Percentiles rank a stretch among this genome's conserved stretches.
Evolutionary conservation across 202 grass and related monocot species (phyloP).

Genomic region (Zoysia matrella): DNA sequence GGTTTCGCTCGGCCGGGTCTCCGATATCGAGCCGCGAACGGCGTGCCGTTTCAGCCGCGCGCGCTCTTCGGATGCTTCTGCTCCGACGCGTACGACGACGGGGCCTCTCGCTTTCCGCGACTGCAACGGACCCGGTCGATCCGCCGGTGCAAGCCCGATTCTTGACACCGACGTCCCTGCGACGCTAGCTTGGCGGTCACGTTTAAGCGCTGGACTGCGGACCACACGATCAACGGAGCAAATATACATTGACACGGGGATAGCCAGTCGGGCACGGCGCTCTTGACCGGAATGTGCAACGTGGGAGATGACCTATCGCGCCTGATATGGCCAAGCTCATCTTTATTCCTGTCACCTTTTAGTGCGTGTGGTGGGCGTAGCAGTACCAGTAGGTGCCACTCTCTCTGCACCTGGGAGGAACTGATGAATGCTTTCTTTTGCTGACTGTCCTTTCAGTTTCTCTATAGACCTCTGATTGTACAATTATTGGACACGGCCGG

Average conservation of each 20-base stretch:
- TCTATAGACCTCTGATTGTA: background rate
- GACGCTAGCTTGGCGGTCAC: no score
- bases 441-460: background rate
- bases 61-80: no score
- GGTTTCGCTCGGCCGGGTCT: no score
- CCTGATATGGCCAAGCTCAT: background rate
- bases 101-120: no score
- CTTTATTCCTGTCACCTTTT: background rate
- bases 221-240: no score
- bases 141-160: no score
- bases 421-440: background rate
- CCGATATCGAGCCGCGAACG: no score
- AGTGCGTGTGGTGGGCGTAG: background rate
- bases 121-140: no score
- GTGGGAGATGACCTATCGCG: background rate
- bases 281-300: background rate
- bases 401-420: background rate
- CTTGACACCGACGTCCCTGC: no score
- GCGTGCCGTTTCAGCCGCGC: no score
- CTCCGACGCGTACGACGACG: no score
- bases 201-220: no score
- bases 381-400: background rate
- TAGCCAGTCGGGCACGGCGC: background rate
- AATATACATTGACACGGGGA: background rate
- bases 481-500: conserved; percentile 17